Conservation (phyloP, 139 green algal species). For the Deuterostichococcus epilithicus region DNA sequence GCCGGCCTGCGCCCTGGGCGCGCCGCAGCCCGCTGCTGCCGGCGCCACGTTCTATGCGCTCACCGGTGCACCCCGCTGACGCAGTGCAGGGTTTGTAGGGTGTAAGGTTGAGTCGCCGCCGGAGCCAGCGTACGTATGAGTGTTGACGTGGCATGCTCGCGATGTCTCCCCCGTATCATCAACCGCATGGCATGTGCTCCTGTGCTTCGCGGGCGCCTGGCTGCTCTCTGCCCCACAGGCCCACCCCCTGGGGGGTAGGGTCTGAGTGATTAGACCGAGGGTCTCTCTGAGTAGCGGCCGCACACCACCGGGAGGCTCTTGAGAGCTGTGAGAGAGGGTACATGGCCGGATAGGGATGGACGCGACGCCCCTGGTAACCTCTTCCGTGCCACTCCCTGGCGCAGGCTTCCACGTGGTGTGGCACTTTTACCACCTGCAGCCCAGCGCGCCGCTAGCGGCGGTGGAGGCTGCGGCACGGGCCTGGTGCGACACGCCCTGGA, state of each 20-base stretch:
- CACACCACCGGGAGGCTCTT: no score
- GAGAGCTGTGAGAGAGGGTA: no score
- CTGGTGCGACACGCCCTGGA: conserved; percentile 49
- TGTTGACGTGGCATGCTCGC: not conserved
- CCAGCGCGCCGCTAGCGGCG: conserved; percentile 16
- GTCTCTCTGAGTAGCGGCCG: no score
- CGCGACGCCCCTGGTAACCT: not conserved
- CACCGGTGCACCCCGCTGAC: conserved; percentile 17
- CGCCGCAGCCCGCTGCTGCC: conserved; percentile 25
- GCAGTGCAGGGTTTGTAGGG: not conserved
- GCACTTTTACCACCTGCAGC: conserved; percentile 57
- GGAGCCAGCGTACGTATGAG: not conserved
- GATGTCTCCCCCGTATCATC: no score
- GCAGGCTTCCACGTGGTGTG: conserved; percentile 79
- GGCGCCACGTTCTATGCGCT: conserved; percentile 46
- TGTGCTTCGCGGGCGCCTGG: no score
- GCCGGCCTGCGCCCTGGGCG: conserved; percentile 43
- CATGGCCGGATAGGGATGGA: no score
- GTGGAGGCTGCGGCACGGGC: conserved; percentile 24
- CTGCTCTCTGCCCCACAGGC: no score
- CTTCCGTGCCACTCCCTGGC: not conserved
- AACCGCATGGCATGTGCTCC: not conserved
- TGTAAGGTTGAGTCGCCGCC: not conserved
- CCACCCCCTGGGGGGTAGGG: no score
- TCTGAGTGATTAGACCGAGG: no score